These are phyloP conservation scores for Fraxinus xanthoxyloides DNA, from an alignment of 305 asterid species.

Conservation along the genomic window DNA sequence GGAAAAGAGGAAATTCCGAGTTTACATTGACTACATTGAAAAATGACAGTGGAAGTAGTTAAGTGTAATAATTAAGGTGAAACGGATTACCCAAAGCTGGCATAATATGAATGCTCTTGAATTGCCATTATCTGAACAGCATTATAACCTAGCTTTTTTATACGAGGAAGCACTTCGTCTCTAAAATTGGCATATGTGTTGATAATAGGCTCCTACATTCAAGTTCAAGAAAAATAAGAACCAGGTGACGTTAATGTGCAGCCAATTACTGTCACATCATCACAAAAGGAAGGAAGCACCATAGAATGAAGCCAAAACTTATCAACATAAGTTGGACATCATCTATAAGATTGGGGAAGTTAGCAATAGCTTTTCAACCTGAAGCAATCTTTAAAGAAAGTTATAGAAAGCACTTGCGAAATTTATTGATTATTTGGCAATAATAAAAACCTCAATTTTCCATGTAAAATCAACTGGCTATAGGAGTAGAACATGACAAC, in stretches of 20 bases:
- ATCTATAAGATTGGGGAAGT: background rate
- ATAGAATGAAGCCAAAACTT: constrained; percentile 4
- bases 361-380: constrained; percentile 12
- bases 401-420: background rate
- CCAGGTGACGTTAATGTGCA: constrained; percentile 11
- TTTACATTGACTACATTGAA: background rate
- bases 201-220: constrained; percentile 81
- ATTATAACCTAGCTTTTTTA: constrained; percentile 93
- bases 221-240: constrained; percentile 20
- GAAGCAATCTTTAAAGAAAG: constrained; percentile 8
- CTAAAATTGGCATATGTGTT: constrained; percentile 89
- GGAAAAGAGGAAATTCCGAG: constrained; percentile 8
- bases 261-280: constrained; percentile 11
- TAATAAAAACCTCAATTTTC: background rate
- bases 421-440: constrained; percentile 4
- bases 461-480: background rate
- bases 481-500: background rate
- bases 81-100: constrained; percentile 86
- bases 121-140: constrained; percentile 99
- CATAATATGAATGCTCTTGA: constrained; percentile 99
- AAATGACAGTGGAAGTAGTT: background rate
- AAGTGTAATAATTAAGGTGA: constrained; percentile 11
- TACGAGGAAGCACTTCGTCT: constrained; percentile 97
- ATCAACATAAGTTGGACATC: background rate
- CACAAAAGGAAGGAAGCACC: background rate